Evolutionary conservation across 805 yeast species (phyloP).

Genomic region (Blastobotrys mokoenaii): DNA sequence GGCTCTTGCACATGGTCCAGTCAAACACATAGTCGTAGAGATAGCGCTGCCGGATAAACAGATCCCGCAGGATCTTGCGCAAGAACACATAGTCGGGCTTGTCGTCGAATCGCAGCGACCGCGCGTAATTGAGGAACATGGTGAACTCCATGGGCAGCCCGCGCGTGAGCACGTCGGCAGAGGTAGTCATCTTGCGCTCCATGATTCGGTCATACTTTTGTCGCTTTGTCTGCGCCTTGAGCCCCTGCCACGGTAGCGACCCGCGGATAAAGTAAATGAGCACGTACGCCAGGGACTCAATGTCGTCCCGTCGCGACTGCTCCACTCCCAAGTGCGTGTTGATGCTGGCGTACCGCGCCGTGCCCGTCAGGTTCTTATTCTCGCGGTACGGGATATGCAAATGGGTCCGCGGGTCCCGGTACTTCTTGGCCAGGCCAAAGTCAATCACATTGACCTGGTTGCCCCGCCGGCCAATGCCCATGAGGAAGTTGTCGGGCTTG

Average conservation of each 20-base stretch:
- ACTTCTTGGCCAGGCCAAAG: conserved; percentile 89
- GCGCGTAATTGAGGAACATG: conserved; percentile 79
- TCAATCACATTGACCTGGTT: conserved; percentile 90
- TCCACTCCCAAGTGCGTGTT: conserved; percentile 96
- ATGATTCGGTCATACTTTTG: conserved; percentile 94
- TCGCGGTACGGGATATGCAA: conserved; percentile 94
- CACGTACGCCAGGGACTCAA: conserved; percentile 91
- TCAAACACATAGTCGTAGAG: conserved; percentile 92
- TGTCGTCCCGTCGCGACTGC: conserved; percentile 93
- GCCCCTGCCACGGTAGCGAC: conserved; percentile 97
- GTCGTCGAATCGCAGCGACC: conserved; percentile 88
- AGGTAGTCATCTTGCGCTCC: conserved; percentile 89
- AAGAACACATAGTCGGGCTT: conserved; percentile 89
- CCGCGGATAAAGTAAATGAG: conserved; percentile 92
- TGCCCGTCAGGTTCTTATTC: conserved; percentile 92
- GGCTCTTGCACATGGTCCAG: conserved; percentile 84
- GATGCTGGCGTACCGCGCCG: conserved; percentile 92
- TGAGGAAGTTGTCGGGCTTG: conserved; percentile 75
- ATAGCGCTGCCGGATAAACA: conserved; percentile 80
- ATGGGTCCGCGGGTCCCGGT: conserved; percentile 88
- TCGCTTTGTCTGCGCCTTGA: conserved; percentile 93
- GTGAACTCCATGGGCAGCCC: conserved; percentile 90
- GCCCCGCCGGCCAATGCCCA: conserved; percentile 92
- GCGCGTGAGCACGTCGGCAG: conserved; percentile 75
- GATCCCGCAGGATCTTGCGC: conserved; percentile 81